Evolutionary conservation across 768 basidiomycete genomes (phyloP), one percentile per base, ranked within the genome.

Genomic region (Leccinum subgranulosum): DNA sequence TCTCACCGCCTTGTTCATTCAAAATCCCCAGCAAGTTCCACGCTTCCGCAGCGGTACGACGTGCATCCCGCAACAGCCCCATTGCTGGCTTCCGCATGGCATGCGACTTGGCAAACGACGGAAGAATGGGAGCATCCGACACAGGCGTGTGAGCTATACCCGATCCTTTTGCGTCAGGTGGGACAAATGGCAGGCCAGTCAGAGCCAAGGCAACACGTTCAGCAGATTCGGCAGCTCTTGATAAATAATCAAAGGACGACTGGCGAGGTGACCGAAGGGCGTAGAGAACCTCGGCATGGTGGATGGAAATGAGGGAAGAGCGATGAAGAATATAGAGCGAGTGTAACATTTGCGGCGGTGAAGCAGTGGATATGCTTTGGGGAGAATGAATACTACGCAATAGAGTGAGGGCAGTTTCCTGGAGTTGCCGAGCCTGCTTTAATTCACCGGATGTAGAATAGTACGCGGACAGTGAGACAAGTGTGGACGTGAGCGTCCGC

Each of bases 11-110:
- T 59, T 63, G 57, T 64, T 90, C 86, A n/a, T 77, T 76, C 8
- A 92, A 72, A 41, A 89, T 73, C 12, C 90, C 90, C 69, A 85
- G 76, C 59, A 91, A 73, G 65, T 83, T 86, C 87, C 88, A 91
- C 6, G 88, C 83, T 69, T 90, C 86, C 1, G 86, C 85, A 15
- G 88, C 84, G 27, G 86, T 83, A 47, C 87, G 76, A 15, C 86
- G 80, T 17, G 90, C 81, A 66, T 91, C 87, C 28, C 85, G 83
- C 53, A 91, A 77, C 15, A 91, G 73, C 52, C 75, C 76, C 46
- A 65, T 70, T 27, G 90, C 87, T 7, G 83, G 81, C 54, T 75
- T 78, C 54, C 72, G 76, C 77, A 89, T 80, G 43, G 76, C 74
- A 48, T 63, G 71, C 6, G 84, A 85, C 54, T 77, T 74, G 2